These are phyloP conservation scores for Diplodia seriata DNA, from an alignment of 2,329 filamentous ascomycete genomes.

Conservation along the genomic window DNA sequence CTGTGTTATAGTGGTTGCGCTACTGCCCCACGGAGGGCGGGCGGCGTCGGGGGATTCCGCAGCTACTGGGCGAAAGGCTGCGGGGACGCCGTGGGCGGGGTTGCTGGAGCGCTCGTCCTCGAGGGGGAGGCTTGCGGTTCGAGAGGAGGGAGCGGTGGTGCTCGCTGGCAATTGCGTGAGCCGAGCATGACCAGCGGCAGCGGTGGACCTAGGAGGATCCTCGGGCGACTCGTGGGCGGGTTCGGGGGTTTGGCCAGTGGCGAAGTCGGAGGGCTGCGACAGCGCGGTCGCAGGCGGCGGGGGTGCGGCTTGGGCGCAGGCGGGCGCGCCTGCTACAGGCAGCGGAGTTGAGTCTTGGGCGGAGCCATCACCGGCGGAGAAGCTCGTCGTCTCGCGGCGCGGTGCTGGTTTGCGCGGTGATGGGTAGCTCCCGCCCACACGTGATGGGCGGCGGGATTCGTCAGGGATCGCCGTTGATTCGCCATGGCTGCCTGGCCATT, in stretches of 20 bases:
- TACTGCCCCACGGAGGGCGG: constrained; percentile 19
- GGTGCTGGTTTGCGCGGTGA: constrained; percentile 8
- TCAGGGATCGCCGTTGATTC: constrained; percentile 26
- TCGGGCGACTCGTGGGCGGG: constrained; percentile 24
- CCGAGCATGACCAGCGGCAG: constrained; percentile 29
- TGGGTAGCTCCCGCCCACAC: constrained; percentile 33
- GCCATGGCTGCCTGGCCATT: constrained; percentile 31
- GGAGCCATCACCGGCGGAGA: constrained; percentile 2
- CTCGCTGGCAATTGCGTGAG: constrained; percentile 37
- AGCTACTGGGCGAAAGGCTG: constrained; percentile 39
- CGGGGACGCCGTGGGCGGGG: constrained; percentile 41
- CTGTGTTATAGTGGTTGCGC: constrained; percentile 16
- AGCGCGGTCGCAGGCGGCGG: constrained; percentile 17
- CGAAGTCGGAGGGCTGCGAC: constrained; percentile 33
- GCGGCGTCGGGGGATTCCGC: constrained; percentile 34
- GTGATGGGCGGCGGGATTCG: constrained; percentile 35
- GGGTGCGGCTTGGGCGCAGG: background rate
- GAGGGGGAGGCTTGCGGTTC: constrained; percentile 20
- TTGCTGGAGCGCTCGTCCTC: constrained; percentile 40
- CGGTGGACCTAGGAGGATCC: constrained; percentile 32
- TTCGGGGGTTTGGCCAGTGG: constrained; percentile 24
- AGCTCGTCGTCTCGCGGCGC: constrained; percentile 5
- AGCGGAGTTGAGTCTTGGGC: background rate
- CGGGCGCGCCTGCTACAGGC: background rate
- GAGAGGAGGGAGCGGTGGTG: constrained; percentile 38